Base-by-base conservation (phyloP, 148 eudicot genomes). In the Chenopodium suecicum region DNA sequence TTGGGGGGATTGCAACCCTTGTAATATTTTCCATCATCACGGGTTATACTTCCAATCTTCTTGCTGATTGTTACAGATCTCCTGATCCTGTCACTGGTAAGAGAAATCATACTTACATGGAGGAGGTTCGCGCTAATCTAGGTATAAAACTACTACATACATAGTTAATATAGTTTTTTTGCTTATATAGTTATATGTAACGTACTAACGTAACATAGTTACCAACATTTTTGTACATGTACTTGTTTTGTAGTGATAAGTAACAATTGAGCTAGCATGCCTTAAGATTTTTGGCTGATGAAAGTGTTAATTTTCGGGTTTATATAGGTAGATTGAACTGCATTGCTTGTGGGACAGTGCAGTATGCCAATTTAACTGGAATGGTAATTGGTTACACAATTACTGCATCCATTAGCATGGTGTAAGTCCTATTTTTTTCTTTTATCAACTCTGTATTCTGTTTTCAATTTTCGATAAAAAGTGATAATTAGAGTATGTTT, bases 321-420 rank as follows among this genome's bases (percentile, higher is more conserved):
- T 64, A 41, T 41, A 6, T 84, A 91, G 95, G 95, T 34, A 88
- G 79, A 68, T 37, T 58, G 44, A 86, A 82, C 85, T 84, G 84
- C 69, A 77, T 86, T 75, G 89, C 86, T 74, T 91, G 94, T 83
- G 94, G 90, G 11, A n/a, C 83, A 16, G 88, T 88, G 47, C 97
- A 91, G 70, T 90, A 88, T 83, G 78, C 88, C 66, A 92, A 88
- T 73, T 84, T 92, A 29, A 80, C 76, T 76, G 97, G 97, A 25
- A 87, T 87, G 85, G 84, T 83, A 1, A 83, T 93, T 41, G 97
- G 97, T 73, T 93, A 91, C 81, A 91, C 97, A 8, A 90, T 92
- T 70, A 91, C 95, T 20, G 89, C 97, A 19, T 89, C 97, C 7
- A 89, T 87, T n/a, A 90, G 98, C 89, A 93, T 93, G 98, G 95